phyloP scores from a whole-genome alignment of 2,329 filamentous ascomycete species.

The Aureobasidium sp. region DNA sequence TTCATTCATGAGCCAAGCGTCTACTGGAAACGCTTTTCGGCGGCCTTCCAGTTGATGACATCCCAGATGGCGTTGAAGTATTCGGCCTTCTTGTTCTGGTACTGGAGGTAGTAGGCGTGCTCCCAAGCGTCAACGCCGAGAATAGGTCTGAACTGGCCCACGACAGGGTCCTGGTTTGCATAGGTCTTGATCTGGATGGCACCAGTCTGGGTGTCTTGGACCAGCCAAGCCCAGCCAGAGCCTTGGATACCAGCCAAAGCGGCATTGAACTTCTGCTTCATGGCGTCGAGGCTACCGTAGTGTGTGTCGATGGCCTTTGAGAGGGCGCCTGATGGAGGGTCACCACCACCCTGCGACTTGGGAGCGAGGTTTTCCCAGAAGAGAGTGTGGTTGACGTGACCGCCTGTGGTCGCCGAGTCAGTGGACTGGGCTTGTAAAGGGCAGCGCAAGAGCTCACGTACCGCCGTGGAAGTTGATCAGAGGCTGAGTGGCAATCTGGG shows the following conservation, averaged over 20 bases:
- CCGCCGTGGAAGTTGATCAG: constrained; percentile 61
- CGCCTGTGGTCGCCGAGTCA: constrained; percentile 33
- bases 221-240: constrained; percentile 57
- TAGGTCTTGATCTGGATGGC: constrained; percentile 60
- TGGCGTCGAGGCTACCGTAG: constrained; percentile 51
- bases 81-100: constrained; percentile 94
- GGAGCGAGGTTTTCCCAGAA: constrained; percentile 68
- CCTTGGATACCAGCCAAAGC: constrained; percentile 60
- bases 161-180: constrained; percentile 83
- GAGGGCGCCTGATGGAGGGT: constrained; percentile 53
- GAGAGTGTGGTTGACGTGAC: constrained; percentile 60
- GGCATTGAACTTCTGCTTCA: constrained; percentile 58
- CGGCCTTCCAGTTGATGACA: constrained; percentile 91
- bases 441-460: constrained; percentile 19
- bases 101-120: constrained; percentile 93
- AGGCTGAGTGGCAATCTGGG: constrained; percentile 50
- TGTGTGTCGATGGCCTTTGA: constrained; percentile 51
- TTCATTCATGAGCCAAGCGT: constrained; percentile 19
- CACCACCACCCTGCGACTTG: constrained; percentile 58
- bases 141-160: constrained; percentile 73
- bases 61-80: constrained; percentile 94
- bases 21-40: constrained; percentile 64
- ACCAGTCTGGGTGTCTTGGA: constrained; percentile 56
- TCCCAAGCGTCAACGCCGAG: constrained; percentile 93
- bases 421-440: background rate